Evolutionary conservation across 805 yeast species (phyloP).

Genomic region (Saturnispora serradocipensis): DNA sequence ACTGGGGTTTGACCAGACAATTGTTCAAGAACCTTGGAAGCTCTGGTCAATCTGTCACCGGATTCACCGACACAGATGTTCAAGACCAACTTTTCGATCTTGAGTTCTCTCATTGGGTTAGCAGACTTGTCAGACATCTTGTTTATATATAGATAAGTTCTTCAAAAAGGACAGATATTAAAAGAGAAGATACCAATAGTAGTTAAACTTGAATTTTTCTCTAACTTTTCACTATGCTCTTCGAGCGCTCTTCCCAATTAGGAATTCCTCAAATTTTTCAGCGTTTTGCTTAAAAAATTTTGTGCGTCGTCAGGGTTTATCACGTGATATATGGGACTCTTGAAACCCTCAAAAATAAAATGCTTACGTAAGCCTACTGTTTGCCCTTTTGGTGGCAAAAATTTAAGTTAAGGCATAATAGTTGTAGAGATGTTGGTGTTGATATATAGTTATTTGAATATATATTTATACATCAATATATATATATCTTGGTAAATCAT

Average conservation of each 20-base stretch:
- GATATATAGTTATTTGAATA: background rate
- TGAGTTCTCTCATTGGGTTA: constrained; percentile 98
- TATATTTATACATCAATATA: too few species aligned
- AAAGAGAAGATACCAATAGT: background rate
- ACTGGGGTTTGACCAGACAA: constrained; percentile 99
- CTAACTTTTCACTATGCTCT: background rate
- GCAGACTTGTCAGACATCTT: constrained; percentile 49
- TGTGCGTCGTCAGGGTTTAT: background rate
- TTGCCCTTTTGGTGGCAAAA: background rate
- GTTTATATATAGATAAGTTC: constrained; percentile 1
- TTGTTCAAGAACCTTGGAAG: constrained; percentile 99
- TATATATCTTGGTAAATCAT: background rate
- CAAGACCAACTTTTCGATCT: constrained; percentile 98
- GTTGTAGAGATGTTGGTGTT: background rate
- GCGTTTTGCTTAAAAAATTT: background rate
- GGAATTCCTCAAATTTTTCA: background rate
- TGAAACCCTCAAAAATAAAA: background rate
- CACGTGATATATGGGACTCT: background rate
- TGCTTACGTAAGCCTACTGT: background rate
- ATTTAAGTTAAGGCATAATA: background rate
- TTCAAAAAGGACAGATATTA: background rate
- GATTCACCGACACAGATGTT: constrained; percentile 99
- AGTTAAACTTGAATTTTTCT: background rate
- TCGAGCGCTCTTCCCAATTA: background rate
- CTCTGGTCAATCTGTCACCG: constrained; percentile 99